Evolutionary conservation across 2,329 filamentous ascomycete genomes (phyloP).

Genomic region (Sodiomyces alkalinus): DNA sequence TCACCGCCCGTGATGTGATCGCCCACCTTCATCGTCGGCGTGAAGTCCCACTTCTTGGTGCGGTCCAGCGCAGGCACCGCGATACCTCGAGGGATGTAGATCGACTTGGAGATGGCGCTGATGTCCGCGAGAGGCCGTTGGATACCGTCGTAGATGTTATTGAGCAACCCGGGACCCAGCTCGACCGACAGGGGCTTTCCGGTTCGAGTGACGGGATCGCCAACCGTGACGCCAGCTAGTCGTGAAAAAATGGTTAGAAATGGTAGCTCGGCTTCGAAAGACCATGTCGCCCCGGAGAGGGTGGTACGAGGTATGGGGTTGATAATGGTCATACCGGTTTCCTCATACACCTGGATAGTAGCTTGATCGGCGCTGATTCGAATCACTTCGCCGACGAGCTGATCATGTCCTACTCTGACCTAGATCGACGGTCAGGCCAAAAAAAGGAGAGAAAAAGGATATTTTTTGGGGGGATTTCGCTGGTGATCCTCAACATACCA

Average conservation of each 20-base stretch:
- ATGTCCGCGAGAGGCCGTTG: slow-evolving; percentile 88
- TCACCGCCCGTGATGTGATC: slow-evolving; percentile 96
- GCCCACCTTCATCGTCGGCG: slow-evolving; percentile 78
- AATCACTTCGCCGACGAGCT: slow-evolving; percentile 93
- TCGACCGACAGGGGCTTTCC: slow-evolving; percentile 96
- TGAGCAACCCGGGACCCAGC: slow-evolving; percentile 89
- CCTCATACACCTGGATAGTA: slow-evolving; percentile 97
- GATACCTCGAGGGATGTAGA: slow-evolving; percentile 96
- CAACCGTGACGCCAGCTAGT: slow-evolving; percentile 82
- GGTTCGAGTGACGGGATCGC: slow-evolving; percentile 79
- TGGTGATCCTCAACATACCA: slow-evolving; percentile 62
- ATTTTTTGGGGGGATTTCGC: too few relatives aligned
- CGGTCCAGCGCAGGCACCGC: slow-evolving; percentile 76
- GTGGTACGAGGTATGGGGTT: slow-evolving; percentile 1
- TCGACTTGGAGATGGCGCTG: slow-evolving; percentile 60
- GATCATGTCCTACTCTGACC: slow-evolving; percentile 86
- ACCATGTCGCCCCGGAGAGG: not conserved
- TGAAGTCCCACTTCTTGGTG: slow-evolving; percentile 92
- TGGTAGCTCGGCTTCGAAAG: slow-evolving; percentile 3
- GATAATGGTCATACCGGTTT: slow-evolving; percentile 55
- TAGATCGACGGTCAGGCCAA: slow-evolving; percentile 16
- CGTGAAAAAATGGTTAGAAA: too few relatives aligned
- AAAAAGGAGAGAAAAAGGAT: too few relatives aligned
- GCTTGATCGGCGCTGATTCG: slow-evolving; percentile 91
- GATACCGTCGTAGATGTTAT: slow-evolving; percentile 99